Evolutionary conservation across 306 rosid genomes (phyloP), one percentile per base, ranked within the genome.

Genomic region (Coriaria nepalensis): DNA sequence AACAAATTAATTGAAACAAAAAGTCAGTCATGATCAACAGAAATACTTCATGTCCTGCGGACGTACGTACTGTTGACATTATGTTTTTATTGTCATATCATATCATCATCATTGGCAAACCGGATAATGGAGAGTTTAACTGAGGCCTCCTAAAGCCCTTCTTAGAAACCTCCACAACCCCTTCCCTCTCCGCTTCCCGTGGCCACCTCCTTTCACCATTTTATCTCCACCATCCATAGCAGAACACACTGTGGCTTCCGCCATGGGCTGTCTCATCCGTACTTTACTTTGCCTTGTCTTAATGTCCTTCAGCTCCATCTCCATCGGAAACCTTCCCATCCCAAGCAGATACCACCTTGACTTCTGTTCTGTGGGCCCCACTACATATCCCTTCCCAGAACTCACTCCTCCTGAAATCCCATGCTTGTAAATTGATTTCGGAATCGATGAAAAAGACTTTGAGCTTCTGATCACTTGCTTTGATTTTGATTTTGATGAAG

Each of bases 271-370:
- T 13, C 43, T 33, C 33, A 56, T 41, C 40, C 76, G 29, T 20
- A 20, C 29, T 20, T 20, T 43, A 15, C 75, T 70, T 51, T 81
- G 87, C 63, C 93, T 60, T 11, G 36, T 50, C 47, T 59, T 76
- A 0, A 86, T 78, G 59, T 81, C 82, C 13, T 64, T 46, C 38
- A 81, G 61, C 37, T 73, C 73, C 85, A 86, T 78, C 73, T 71
- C 77, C 4, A 59, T 45, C 6, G 68, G 71, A 35, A 69, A 48
- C 62, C 49, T 47, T 48, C 48, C n/a, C 78, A 78, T 64, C 41
- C 87, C 84, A 53, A 85, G 69, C 63, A 86, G 34, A 53, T 62
- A 60, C 95, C 87, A 81, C 47, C 73, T 64, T 4, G 80, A 68
- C 57, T 73, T 78, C 29, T 71, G 29, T 20, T 20, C 68, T 0